A percentile compares a stretch with the other conserved stretches of the same genome.
These are phyloP conservation scores for Durusdinium trenchii DNA, from an alignment of 73 alveolate species.

Conservation along the genomic window DNA sequence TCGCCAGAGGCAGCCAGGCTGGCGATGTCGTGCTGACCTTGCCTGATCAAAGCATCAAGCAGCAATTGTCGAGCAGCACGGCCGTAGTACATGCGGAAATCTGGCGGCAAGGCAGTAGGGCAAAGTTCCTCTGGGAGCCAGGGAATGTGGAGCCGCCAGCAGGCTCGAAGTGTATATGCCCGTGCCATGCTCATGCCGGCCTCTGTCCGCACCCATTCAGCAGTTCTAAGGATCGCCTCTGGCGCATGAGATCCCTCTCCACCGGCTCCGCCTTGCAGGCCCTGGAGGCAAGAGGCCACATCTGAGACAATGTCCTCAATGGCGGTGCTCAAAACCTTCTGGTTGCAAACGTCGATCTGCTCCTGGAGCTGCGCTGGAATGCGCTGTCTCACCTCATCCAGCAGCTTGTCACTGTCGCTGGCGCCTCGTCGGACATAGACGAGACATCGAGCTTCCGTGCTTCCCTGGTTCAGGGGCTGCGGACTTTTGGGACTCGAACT, in stretches of 20 bases:
- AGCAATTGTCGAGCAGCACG: neutral
- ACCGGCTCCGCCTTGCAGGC: neutral
- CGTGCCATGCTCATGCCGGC: constrained; percentile 58
- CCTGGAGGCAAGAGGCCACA: neutral
- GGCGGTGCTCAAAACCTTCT: constrained; percentile 3
- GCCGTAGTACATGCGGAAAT: constrained; percentile 69
- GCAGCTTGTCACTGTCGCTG: neutral
- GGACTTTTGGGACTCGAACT: neutral
- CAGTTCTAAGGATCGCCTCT: constrained; percentile 34
- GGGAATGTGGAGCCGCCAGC: constrained; percentile 56
- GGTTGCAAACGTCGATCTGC: constrained; percentile 51
- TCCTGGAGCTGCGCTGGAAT: neutral
- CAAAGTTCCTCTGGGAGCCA: constrained; percentile 87
- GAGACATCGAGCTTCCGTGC: constrained; percentile 58
- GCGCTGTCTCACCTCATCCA: constrained; percentile 20
- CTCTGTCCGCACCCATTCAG: constrained; percentile 15
- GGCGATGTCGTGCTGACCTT: constrained; percentile 43
- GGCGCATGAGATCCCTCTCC: neutral
- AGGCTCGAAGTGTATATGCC: constrained; percentile 54
- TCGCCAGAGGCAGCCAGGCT: constrained; percentile 37
- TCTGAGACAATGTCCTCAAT: constrained; percentile 15
- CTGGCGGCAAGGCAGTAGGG: constrained; percentile 57
- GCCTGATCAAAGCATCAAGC: neutral
- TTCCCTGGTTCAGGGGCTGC: neutral
- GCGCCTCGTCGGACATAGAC: constrained; percentile 45